These are phyloP conservation scores for Backusella liffmaniae DNA, from an alignment of 192 early-diverging fungal genomes.

Conservation along the genomic window DNA sequence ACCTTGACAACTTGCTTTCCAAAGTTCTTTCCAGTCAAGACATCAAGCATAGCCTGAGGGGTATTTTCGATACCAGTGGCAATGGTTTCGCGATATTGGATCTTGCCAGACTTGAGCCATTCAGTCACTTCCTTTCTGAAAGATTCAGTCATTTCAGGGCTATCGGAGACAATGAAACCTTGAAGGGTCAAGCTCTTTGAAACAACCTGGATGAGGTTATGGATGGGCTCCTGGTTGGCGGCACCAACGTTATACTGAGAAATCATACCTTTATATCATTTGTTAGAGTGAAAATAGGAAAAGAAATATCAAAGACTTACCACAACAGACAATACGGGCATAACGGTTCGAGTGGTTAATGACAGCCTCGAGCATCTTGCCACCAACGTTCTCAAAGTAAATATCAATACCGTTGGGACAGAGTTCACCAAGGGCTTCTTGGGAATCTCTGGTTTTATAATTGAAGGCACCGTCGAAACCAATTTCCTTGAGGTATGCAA, in stretches of 20 bases:
- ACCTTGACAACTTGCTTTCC: conserved; percentile 64
- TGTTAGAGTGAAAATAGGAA: no score
- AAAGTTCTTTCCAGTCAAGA: conserved; percentile 68
- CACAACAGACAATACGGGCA: conserved; percentile 69
- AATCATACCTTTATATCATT: conserved; percentile 41
- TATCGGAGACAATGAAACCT: conserved; percentile 61
- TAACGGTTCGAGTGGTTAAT: conserved; percentile 58
- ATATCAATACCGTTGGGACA: conserved; percentile 84
- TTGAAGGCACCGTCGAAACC: conserved; percentile 87
- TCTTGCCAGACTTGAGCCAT: conserved; percentile 58
- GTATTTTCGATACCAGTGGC: conserved; percentile 65
- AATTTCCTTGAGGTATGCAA: conserved; percentile 59
- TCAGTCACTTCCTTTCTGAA: conserved; percentile 55
- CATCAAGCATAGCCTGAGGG: conserved; percentile 55
- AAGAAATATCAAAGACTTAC: conserved; percentile 20
- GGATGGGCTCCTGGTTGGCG: conserved; percentile 43
- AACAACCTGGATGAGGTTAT: conserved; percentile 57
- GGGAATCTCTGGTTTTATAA: conserved; percentile 74
- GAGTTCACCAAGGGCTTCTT: conserved; percentile 52
- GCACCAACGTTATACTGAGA: conserved; percentile 57
- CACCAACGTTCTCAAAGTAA: conserved; percentile 87
- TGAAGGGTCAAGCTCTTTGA: conserved; percentile 57
- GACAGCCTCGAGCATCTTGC: conserved; percentile 72
- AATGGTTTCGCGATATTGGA: conserved; percentile 57
- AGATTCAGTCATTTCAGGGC: conserved; percentile 41